Evolutionary conservation across 2,329 filamentous ascomycete species (phyloP).

Genomic region (Trichophyton verrucosum): DNA sequence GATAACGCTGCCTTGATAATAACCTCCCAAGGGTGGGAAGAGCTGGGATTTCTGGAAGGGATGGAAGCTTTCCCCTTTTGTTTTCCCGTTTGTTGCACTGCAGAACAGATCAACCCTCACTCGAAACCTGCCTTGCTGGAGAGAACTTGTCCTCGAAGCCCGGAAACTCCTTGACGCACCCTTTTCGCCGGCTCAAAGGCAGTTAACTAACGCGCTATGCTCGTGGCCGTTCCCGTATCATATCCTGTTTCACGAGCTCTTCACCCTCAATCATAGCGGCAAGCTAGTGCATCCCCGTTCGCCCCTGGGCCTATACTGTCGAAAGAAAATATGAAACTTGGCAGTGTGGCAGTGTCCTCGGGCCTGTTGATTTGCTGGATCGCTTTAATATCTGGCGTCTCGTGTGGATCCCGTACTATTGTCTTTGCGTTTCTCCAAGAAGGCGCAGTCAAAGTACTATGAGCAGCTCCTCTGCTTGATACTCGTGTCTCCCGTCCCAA

Average conservation of each 20-base stretch:
- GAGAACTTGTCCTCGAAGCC: no score
- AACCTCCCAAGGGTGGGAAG: not conserved
- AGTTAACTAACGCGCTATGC: not conserved
- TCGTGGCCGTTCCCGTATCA: not conserved
- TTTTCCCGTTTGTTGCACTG: not conserved
- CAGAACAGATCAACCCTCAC: not conserved
- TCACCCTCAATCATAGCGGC: not conserved
- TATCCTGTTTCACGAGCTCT: constrained; percentile 1
- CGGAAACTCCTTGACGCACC: no score
- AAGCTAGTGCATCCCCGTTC: not conserved
- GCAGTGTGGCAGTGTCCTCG: not conserved
- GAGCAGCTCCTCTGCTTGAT: no score
- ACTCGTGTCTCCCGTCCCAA: no score
- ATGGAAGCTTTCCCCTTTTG: not conserved
- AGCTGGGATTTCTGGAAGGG: not conserved
- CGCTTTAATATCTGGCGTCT: not conserved
- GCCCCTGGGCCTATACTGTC: not conserved
- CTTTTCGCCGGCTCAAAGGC: not conserved
- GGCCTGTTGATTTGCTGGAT: not conserved
- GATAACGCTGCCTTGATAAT: not conserved
- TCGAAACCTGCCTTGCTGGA: no score
- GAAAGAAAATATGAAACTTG: not conserved
- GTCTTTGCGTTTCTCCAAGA: no score
- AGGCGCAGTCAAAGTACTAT: no score
- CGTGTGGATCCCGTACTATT: not conserved